phyloP scores from a whole-genome alignment of 805 yeast genomes.

The Lipomyces sp. region DNA sequence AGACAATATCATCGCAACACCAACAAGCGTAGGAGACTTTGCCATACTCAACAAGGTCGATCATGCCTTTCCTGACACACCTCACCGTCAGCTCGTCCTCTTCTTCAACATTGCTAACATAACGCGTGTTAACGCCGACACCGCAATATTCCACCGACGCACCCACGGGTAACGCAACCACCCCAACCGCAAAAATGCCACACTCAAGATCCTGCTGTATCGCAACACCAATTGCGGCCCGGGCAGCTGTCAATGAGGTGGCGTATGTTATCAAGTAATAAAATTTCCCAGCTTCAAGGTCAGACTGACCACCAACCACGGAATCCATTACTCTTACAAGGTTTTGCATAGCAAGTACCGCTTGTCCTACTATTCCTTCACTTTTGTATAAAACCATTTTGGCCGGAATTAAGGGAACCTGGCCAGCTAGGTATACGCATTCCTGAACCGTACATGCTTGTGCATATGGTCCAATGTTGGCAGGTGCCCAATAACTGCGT shows the following conservation, averaged over 20 bases:
- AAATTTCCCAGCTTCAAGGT: constrained; percentile 52
- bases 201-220: constrained; percentile 18
- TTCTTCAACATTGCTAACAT: constrained; percentile 48
- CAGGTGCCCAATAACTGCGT: constrained; percentile 97
- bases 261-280: constrained; percentile 55
- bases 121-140: constrained; percentile 51
- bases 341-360: constrained; percentile 73
- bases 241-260: constrained; percentile 39
- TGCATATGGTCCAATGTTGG: constrained; percentile 96
- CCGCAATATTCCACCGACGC: constrained; percentile 83
- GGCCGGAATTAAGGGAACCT: constrained; percentile 81
- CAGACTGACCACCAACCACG: constrained; percentile 46
- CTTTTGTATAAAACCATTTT: constrained; percentile 57
- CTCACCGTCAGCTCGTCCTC: constrained; percentile 34
- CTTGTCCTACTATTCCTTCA: constrained; percentile 45
- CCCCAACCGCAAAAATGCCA: constrained; percentile 58
- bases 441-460: constrained; percentile 68
- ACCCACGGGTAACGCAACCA: constrained; percentile 62
- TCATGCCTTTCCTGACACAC: not conserved
- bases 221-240: constrained; percentile 42
- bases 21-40: constrained; percentile 1
- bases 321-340: constrained; percentile 65
- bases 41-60: constrained; percentile 7
- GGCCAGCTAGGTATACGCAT: constrained; percentile 78
- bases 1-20: constrained; percentile 2